These are phyloP conservation scores for Ophiostoma angusticollis DNA, from an alignment of 2,329 filamentous ascomycete genomes.

Conservation along the genomic window DNA sequence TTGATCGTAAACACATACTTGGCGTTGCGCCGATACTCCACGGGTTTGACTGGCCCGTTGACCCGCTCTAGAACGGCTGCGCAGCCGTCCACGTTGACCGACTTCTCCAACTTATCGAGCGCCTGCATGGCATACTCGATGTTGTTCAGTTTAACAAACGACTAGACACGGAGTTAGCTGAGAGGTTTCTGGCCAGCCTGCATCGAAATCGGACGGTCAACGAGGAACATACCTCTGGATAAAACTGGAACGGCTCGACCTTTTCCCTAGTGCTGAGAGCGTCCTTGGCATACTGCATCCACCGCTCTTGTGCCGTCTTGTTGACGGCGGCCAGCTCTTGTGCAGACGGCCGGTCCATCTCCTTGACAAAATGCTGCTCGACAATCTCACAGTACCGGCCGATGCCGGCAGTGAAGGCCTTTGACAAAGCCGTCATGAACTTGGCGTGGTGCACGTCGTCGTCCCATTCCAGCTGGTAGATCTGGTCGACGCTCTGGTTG, in stretches of 20 bases:
- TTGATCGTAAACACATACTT: conserved; percentile 99
- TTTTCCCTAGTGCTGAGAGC: conserved; percentile 86
- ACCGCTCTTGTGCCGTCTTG: conserved; percentile 80
- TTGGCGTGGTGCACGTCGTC: conserved; percentile 88
- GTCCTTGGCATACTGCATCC: conserved; percentile 86
- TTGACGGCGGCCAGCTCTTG: conserved; percentile 69
- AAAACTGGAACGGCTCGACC: conserved; percentile 93
- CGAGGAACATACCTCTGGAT: conserved; percentile 52
- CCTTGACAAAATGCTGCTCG: conserved; percentile 70
- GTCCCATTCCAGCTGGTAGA: conserved; percentile 79
- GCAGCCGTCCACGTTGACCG: conserved; percentile 84
- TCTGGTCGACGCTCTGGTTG: conserved; percentile 79
- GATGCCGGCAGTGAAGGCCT: conserved; percentile 70
- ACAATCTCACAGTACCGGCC: conserved; percentile 84
- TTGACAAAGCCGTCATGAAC: conserved; percentile 90
- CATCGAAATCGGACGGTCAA: background rate
- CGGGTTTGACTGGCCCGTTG: conserved; percentile 55
- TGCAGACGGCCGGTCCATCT: conserved; percentile 86
- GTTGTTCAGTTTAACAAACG: conserved; percentile 95
- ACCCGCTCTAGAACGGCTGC: conserved; percentile 67
- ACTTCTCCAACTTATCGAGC: conserved; percentile 77
- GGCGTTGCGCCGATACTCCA: conserved; percentile 51
- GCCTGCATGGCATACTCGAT: conserved; percentile 90
- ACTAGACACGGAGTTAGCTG: no score
- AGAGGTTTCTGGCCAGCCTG: no score